Conservation (phyloP, 768 basidiomycete genomes). For the Tricholoma saponaceum region DNA sequence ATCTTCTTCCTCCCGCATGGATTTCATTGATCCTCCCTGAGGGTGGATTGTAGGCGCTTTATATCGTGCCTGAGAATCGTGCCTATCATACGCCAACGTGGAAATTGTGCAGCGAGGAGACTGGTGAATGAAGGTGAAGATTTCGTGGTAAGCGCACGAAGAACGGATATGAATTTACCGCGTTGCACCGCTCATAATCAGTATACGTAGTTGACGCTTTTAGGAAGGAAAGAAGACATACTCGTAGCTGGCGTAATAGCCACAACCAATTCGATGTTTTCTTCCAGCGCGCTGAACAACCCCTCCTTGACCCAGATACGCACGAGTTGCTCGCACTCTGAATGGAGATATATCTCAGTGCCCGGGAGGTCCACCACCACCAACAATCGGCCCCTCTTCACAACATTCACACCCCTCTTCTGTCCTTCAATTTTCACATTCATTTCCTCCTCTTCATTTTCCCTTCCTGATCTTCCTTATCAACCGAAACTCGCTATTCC, state of each 20-base stretch:
- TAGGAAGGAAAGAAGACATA: not conserved
- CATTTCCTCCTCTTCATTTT: not conserved
- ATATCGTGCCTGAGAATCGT: constrained; percentile 4
- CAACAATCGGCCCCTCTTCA: no score
- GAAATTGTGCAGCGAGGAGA: constrained; percentile 5
- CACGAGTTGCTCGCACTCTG: constrained; percentile 5
- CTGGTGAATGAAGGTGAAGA: constrained; percentile 1
- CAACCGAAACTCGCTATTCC: no score
- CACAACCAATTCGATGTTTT: constrained; percentile 6
- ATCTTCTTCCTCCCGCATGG: no score
- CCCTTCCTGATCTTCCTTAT: constrained; percentile 8
- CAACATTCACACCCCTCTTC: not conserved
- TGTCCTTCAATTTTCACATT: not conserved
- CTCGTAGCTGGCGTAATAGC: constrained; percentile 6
- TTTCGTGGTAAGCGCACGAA: not conserved
- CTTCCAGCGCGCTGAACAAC: constrained; percentile 7
- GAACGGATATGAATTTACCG: not conserved
- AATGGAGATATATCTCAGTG: not conserved
- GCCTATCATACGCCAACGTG: constrained; percentile 7
- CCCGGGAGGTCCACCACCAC: not conserved
- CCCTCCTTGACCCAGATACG: constrained; percentile 10
- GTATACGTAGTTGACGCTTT: not conserved
- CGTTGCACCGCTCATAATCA: constrained; percentile 2
- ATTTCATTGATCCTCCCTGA: no score
- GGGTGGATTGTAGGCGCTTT: no score